Percentiles rank a stretch among this genome's conserved stretches.
Conservation (phyloP, 1,139 yeast species). For the Dujonia santamariae region DNA sequence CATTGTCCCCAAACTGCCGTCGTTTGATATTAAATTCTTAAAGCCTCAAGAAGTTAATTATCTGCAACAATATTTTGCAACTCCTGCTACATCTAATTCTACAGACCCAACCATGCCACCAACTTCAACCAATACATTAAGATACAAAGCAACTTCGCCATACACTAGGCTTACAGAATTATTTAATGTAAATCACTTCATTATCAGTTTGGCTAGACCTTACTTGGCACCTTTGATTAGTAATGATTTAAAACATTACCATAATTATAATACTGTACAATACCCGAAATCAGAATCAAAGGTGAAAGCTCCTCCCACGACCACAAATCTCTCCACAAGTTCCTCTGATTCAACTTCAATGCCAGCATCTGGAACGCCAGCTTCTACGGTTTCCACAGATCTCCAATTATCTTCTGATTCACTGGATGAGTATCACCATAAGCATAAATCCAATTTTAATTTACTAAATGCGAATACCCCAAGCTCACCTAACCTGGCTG, state of each 20-base stretch:
- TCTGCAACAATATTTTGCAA: slow-evolving; percentile 36
- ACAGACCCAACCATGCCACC: too few relatives aligned
- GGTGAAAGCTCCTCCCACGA: neutral
- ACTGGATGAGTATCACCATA: too few relatives aligned
- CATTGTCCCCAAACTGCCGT: slow-evolving; percentile 43
- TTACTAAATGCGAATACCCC: neutral
- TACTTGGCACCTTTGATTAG: slow-evolving; percentile 86
- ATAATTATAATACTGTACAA: slow-evolving; percentile 34
- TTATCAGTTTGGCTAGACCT: slow-evolving; percentile 88
- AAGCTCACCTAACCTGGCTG: neutral
- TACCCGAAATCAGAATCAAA: slow-evolving; percentile 11
- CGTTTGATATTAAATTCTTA: slow-evolving; percentile 31
- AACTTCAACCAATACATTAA: slow-evolving; percentile 15
- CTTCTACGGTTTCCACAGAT: neutral
- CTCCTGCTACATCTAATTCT: slow-evolving; percentile 8
- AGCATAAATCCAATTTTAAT: too few relatives aligned
- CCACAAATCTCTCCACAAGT: too few relatives aligned
- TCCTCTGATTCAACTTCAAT: neutral
- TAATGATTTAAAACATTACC: slow-evolving; percentile 71
- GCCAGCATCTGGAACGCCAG: neutral
- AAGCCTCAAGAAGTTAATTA: slow-evolving; percentile 50
- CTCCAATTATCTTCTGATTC: too few relatives aligned
- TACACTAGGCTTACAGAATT: slow-evolving; percentile 86
- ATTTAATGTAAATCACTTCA: slow-evolving; percentile 89
- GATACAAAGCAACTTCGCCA: slow-evolving; percentile 50